phyloP scores from a whole-genome alignment of 345 rosid species.

The Hibiscus trionum region DNA sequence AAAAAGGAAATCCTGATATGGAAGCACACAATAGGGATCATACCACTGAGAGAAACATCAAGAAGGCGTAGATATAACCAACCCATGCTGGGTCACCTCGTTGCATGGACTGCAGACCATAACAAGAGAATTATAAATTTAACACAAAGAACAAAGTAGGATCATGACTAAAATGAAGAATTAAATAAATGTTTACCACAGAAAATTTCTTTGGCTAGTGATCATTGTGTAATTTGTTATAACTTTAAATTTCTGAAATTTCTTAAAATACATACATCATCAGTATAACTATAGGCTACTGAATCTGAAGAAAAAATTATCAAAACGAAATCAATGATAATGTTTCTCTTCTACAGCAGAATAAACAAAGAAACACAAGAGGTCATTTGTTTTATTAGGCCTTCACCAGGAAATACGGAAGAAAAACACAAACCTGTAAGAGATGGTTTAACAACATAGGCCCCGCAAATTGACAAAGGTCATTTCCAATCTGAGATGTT shows the following conservation, averaged over 20 bases:
- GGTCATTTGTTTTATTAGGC: neutral
- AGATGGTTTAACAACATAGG: slow-evolving; percentile 75
- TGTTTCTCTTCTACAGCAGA: neutral
- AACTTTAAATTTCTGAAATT: neutral
- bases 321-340: neutral
- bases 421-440: slow-evolving; percentile 45
- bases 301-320: neutral
- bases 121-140: slow-evolving; percentile 1
- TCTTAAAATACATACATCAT: neutral
- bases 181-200: slow-evolving; percentile 2
- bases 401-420: neutral
- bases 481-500: slow-evolving; percentile 60
- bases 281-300: neutral
- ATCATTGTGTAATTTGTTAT: neutral
- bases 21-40: slow-evolving; percentile 14
- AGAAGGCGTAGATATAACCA: slow-evolving; percentile 79
- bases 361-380: neutral
- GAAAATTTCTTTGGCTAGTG: neutral
- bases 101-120: slow-evolving; percentile 79
- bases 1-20: neutral
- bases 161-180: neutral
- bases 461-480: slow-evolving; percentile 82
- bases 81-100: slow-evolving; percentile 83
- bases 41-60: slow-evolving; percentile 80
- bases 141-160: neutral